Evolutionary conservation across 73 alveolate species (phyloP), one percentile per base, ranked within the genome.

Genomic region (Effrenium voratum): DNA sequence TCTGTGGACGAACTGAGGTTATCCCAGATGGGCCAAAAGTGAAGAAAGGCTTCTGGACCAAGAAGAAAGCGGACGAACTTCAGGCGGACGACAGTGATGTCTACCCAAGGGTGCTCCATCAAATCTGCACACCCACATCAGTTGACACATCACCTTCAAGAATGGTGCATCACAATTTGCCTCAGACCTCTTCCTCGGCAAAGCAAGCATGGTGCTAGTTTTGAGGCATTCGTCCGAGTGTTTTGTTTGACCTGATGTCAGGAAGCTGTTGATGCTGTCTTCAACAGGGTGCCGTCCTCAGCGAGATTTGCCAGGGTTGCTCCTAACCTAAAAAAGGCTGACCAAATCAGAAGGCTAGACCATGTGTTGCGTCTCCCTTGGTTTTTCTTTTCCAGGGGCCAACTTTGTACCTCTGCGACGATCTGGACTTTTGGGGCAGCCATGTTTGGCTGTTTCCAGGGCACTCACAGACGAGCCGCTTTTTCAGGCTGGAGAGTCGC

Each of bases 241-340:
- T 66, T 16, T 66, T 28, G 32, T 66, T 16, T 4, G 2, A 24
- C 15, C 32, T 66, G n/a, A 28, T 66, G 41, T 66, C 76, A 82
- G 92, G 92, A 82, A 2, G 92, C 92, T 3, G 92, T 82, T 36
- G 92, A 82, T 49, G 75, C 73, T 3, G 92, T 82, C 73, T 82
- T 82, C 73, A 82, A 82, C 43, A 82, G 49, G 73, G 91, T 55
- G 34, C 38, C 41, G 22, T 34, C 5, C 47, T 38, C 90, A 19
- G 30, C 59, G 32, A 36, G n/a, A n/a, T n/a, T 45, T 2, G 50
- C n/a, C 1, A 4, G 38, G 86, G 55, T 45, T 36, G 8, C 63
- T 8, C 63, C 63, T 12, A 8, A 12, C 19, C 19, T 52, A 19
- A 52, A 52, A 19, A 52, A n/a, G n/a, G n/a, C n/a, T n/a, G n/a